These are phyloP conservation scores for Globisporangium cederbergense DNA, from an alignment of 352 stramenopile species.

Conservation along the genomic window DNA sequence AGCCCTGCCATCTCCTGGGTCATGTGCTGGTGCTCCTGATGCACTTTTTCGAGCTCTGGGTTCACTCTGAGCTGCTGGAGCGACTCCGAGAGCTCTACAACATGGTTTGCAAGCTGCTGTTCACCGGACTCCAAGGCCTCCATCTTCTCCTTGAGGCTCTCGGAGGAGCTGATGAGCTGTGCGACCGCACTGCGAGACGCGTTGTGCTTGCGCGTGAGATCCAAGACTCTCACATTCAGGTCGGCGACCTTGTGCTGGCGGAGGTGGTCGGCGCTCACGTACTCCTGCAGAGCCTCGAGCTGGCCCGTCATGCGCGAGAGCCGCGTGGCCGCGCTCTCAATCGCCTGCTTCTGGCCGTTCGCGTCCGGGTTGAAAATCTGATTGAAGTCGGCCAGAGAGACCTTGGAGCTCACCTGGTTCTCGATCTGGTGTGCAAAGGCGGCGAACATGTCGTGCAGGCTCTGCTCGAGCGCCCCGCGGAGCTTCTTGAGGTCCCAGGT, in stretches of 20 bases:
- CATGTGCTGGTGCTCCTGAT: constrained; percentile 24
- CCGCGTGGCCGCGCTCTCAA: constrained; percentile 39
- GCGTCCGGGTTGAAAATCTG: constrained; percentile 57
- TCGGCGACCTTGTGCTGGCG: constrained; percentile 48
- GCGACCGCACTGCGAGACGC: constrained; percentile 36
- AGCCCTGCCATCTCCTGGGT: constrained; percentile 25
- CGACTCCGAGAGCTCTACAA: constrained; percentile 20
- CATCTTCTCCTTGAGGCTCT: constrained; percentile 28
- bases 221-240: constrained; percentile 40
- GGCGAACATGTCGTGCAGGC: constrained; percentile 54
- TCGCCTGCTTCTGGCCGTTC: constrained; percentile 41
- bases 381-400: constrained; percentile 64
- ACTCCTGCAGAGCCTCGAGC: constrained; percentile 39
- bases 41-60: constrained; percentile 19
- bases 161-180: constrained; percentile 33
- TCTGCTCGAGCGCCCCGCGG: constrained; percentile 48
- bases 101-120: constrained; percentile 19
- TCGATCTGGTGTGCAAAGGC: constrained; percentile 57
- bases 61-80: constrained; percentile 20
- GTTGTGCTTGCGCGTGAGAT: constrained; percentile 51
- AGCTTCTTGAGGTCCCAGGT: constrained; percentile 55
- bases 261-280: constrained; percentile 40
- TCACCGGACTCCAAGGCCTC: constrained; percentile 17
- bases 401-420: constrained; percentile 40
- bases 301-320: constrained; percentile 57